A percentile compares a stretch with the other conserved stretches of the same genome.
Conservation (phyloP, 1,284 basidiomycete genomes). For the Microbotryum lychnidis-dioicae region DNA sequence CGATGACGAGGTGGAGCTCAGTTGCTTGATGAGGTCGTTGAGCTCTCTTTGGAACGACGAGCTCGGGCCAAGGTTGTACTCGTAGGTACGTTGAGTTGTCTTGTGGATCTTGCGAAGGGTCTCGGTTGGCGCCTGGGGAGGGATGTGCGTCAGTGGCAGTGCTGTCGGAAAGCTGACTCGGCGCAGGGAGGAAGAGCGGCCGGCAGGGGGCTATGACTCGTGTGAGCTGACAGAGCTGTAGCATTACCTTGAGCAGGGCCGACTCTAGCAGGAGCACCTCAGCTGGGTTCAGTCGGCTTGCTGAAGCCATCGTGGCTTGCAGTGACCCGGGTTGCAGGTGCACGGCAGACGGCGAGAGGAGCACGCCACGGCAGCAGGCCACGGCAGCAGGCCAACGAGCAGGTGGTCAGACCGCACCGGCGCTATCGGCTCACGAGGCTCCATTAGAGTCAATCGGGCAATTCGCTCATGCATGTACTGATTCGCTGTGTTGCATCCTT, state of each 20-base stretch:
- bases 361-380: too few species aligned
- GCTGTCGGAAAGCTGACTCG: not conserved
- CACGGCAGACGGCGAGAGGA: too few species aligned
- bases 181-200: not conserved
- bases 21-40: slow-evolving; percentile 51
- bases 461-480: too few species aligned
- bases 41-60: slow-evolving; percentile 19
- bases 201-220: not conserved
- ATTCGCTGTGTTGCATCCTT: too few species aligned
- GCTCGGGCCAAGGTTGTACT: slow-evolving; percentile 61
- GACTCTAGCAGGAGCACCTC: slow-evolving; percentile 80
- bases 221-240: slow-evolving; percentile 12
- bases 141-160: too few species aligned
- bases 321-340: too few species aligned
- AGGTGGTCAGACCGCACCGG: too few species aligned
- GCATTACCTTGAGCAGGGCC: slow-evolving; percentile 64
- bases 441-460: too few species aligned
- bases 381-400: too few species aligned
- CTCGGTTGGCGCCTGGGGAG: slow-evolving; percentile 67
- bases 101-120: slow-evolving; percentile 75
- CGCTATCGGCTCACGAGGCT: too few species aligned
- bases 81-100: slow-evolving; percentile 65
- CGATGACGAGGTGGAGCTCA: too few species aligned
- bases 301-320: too few species aligned
- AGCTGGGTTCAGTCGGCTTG: slow-evolving; percentile 43